Evolutionary conservation across 306 rosid genomes (phyloP).

Genomic region (Cucurbita argyrosperma): DNA sequence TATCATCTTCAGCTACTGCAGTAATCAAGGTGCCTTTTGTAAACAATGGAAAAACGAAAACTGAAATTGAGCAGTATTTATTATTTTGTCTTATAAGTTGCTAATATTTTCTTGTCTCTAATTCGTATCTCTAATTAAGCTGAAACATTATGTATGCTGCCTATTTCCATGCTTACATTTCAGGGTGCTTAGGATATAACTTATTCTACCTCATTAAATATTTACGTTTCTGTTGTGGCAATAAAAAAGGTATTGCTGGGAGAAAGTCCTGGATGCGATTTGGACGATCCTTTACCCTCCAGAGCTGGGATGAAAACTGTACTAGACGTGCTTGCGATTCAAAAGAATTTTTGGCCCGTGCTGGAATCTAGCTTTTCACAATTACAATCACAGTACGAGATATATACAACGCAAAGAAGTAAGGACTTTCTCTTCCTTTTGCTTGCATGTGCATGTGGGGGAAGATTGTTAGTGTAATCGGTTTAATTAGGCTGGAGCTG

Average conservation of each 20-base stretch:
- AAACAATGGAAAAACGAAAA: neutral
- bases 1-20: conserved; percentile 81
- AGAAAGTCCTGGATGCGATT: conserved; percentile 42
- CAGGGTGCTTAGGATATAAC: neutral
- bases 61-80: neutral
- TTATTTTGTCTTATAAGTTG: neutral
- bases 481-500: neutral
- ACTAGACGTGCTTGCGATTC: conserved; percentile 66
- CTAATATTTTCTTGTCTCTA: neutral
- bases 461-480: neutral
- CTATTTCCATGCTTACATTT: neutral
- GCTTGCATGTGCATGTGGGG: neutral
- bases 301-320: conserved; percentile 57
- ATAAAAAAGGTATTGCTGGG: conserved; percentile 59
- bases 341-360: conserved; percentile 66
- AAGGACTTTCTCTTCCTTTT: conserved; percentile 25
- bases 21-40: conserved; percentile 64
- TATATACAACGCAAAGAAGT: conserved; percentile 29
- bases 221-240: conserved; percentile 12
- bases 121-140: neutral
- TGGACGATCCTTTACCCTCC: conserved; percentile 39
- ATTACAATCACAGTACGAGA: conserved; percentile 44
- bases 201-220: neutral
- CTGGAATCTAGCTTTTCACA: conserved; percentile 33
- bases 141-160: neutral